Evolutionary conservation across 2,329 filamentous ascomycete species (phyloP), one percentile per base, ranked within the genome.

Genomic region (Thelonectria discophora): DNA sequence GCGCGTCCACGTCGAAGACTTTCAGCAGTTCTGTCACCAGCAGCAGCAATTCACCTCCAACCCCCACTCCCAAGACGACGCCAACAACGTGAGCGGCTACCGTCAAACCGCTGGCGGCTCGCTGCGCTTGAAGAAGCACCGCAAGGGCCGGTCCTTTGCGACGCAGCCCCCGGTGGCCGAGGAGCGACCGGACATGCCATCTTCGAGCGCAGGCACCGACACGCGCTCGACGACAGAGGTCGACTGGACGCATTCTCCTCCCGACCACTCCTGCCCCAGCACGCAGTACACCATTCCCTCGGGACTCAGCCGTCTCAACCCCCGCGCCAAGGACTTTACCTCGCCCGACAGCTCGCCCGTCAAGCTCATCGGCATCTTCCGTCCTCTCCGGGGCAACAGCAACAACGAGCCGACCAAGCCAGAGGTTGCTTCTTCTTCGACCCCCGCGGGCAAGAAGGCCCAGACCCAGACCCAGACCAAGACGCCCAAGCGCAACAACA

Each of bases 21-120:
- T 50, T 32, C 51, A 65, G 21, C 54, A 49, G 5, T 40, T 49
- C 24, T 30, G 39, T 18, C 45, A 55, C 24, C 55, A 18, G 5
- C 27, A 24, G 21, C 21, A 24, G 21, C 21, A 24, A 24, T 24
- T 24, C 21, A 24, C 3, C 21, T 3, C 6, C 21, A 24, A 24
- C 21, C 3, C 6, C 21, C 21, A 24, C 3, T 4, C 50, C 13
- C 37, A 40, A n/a, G 45, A 39, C 20, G 3, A 8, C 3, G 2
- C n/a, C 4, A 50, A 66, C 62, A 63, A 20, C 66, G 65, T 2
- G 2, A 7, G 46, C 12, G 63, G 60, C 15, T 78, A 73, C 18
- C 68, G 73, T 30, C 60, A 67, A 40, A 63, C 69, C 24, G 70
- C 68, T 11, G 76, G 75, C n/a, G 75, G 75, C 20, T 78, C 77